Conservation (phyloP, 192 early-diverging fungal genomes). For the Mortierella antarctica region DNA sequence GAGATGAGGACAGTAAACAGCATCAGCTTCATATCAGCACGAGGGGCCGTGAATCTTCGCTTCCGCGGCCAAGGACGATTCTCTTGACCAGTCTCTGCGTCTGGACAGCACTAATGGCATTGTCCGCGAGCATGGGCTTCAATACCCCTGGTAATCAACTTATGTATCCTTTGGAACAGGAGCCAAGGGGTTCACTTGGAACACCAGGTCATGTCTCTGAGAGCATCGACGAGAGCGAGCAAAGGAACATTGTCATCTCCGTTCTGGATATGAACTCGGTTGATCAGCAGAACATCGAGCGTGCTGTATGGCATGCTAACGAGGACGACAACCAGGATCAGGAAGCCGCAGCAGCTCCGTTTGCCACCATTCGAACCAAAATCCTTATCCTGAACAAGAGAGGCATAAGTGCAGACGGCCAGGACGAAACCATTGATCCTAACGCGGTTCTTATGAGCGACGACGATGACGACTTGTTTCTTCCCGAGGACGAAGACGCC, state of each 20-base stretch:
- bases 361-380: conserved; percentile 9
- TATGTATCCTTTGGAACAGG: neutral
- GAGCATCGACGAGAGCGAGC: too few species aligned
- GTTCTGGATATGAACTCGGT: too few species aligned
- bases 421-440: neutral
- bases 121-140: conserved; percentile 29
- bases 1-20: neutral
- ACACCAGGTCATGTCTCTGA: too few species aligned
- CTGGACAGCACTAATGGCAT: conserved; percentile 38
- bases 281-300: neutral
- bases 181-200: too few species aligned
- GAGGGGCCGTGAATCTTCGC: neutral
- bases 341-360: neutral
- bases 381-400: conserved; percentile 11
- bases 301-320: neutral
- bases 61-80: conserved; percentile 30
- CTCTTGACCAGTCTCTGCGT: conserved; percentile 28
- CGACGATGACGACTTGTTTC: conserved; percentile 6
- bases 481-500: conserved; percentile 14
- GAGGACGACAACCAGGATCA: neutral
- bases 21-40: neutral
- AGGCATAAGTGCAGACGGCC: neutral
- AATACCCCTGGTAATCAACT: conserved; percentile 10
- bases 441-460: neutral
- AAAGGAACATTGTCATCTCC: too few species aligned